Base-by-base conservation (phyloP, 768 basidiomycete genomes). In the Boletus rubescentipes region DNA sequence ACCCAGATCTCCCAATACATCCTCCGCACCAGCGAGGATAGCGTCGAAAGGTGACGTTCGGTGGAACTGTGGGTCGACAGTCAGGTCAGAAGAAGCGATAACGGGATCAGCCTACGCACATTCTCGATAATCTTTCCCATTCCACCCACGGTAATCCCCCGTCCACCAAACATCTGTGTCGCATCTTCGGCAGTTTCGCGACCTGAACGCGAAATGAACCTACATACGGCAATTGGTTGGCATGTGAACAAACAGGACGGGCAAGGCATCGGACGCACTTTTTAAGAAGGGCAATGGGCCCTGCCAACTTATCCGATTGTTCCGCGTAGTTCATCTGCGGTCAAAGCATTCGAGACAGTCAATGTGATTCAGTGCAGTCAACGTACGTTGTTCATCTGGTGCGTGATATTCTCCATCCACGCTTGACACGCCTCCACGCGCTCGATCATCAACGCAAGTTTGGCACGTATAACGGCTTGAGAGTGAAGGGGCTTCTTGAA, bases 391-490 rank as follows among this genome's bases (percentile, higher is more conserved):
- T 88, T 91, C 93, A 96, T 95, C 69, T 97, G 93, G 67, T 87
- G 84, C 3, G 93, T 97, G 49, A 97, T 76, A 20, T 77, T 81
- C 76, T 98, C 95, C 11, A 94, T 80, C 93, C 93, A 97, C 45
- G 85, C 85, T 65, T 96, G 94, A 55, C 77, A 84, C 18, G 79
- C 81, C 73, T 98, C 94, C 38, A 94, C 81, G 37, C 92, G 86
- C 52, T 90, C 85, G 44, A 98, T 94, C 92, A 98, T 97, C 44
- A 73, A 70, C 20, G 90, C 91, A 40, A 98, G 79, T 73, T 94
- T 96, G 30, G 87, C 75, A 16, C 95, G 83, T 59, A 98, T 89
- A 62, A 97, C 94, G 9, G 95, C 80, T 65, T 95, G 91, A 26
- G 84, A 75, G 50, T 80, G 80, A 50, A 93, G 76, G 18, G 90